These are phyloP conservation scores for Xylaria longipes DNA, from an alignment of 495 filamentous ascomycete genomes.

Conservation along the genomic window DNA sequence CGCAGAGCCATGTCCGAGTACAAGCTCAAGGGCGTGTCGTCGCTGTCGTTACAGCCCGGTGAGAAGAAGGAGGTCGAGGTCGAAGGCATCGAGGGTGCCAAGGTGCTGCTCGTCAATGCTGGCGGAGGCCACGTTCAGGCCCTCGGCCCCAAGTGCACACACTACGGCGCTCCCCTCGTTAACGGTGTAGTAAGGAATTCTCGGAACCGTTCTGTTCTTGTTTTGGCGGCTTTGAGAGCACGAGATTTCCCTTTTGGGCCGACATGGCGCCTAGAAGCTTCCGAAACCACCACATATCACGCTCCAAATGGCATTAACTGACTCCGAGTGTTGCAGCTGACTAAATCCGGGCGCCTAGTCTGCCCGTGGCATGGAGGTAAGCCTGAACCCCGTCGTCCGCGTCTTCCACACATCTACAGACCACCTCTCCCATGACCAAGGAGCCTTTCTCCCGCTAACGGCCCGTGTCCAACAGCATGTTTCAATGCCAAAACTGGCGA, in stretches of 20 bases:
- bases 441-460: slow-evolving; percentile 20
- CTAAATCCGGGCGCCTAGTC: slow-evolving; percentile 80
- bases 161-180: slow-evolving; percentile 87
- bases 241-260: no score
- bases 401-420: neutral
- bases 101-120: slow-evolving; percentile 82
- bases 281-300: neutral
- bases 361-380: slow-evolving; percentile 96
- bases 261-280: neutral
- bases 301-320: neutral
- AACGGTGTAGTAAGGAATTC: slow-evolving; percentile 63
- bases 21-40: slow-evolving; percentile 81
- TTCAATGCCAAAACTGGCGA: slow-evolving; percentile 90
- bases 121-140: slow-evolving; percentile 70
- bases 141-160: slow-evolving; percentile 86
- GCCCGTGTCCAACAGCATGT: slow-evolving; percentile 66
- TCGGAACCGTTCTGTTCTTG: neutral
- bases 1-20: slow-evolving; percentile 67
- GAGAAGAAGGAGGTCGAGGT: slow-evolving; percentile 91
- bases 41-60: slow-evolving; percentile 72
- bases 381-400: slow-evolving; percentile 31
- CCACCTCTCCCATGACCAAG: neutral
- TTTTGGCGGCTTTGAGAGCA: neutral
- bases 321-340: slow-evolving; percentile 47
- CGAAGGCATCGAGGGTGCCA: slow-evolving; percentile 83